Evolutionary conservation across 2,329 filamentous ascomycete genomes (phyloP).

Genomic region (Cryphonectria nitschkei): DNA sequence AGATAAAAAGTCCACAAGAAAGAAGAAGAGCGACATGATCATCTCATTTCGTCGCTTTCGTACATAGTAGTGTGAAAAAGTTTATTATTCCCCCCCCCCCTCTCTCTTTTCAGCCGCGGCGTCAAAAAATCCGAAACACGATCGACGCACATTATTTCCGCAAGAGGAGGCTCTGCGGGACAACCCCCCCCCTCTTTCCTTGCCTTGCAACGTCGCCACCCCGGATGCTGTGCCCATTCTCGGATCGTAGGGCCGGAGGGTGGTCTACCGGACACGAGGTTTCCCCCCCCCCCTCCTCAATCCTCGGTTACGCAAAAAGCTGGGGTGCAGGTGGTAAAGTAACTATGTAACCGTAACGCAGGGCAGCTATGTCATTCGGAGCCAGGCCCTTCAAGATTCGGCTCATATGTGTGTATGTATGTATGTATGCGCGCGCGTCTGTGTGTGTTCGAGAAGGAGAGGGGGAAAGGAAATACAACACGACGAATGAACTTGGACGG

Average conservation of each 20-base stretch:
- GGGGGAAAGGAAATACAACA: not conserved
- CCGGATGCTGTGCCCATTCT: slow-evolving; percentile 5
- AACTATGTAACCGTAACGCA: too few relatives aligned
- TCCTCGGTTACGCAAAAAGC: too few relatives aligned
- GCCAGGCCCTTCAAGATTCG: not conserved
- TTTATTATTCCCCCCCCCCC: too few relatives aligned
- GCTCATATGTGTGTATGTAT: not conserved
- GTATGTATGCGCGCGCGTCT: not conserved
- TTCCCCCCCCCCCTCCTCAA: too few relatives aligned
- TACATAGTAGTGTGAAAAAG: too few relatives aligned
- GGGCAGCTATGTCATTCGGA: slow-evolving; percentile 2
- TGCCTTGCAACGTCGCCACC: not conserved
- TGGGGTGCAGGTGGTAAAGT: too few relatives aligned
- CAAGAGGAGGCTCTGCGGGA: slow-evolving; percentile 2
- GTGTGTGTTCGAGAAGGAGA: not conserved
- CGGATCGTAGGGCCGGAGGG: not conserved
- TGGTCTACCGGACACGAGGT: not conserved
- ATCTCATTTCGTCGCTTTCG: not conserved
- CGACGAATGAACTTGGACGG: not conserved
- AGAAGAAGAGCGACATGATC: not conserved
- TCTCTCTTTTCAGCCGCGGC: too few relatives aligned
- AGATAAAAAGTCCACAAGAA: not conserved
- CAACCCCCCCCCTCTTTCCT: not conserved
- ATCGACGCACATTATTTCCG: slow-evolving; percentile 1
- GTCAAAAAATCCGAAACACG: not conserved